Evolutionary conservation across 2,329 filamentous ascomycete genomes (phyloP).

Genomic region (Aureobasidium namibiae): DNA sequence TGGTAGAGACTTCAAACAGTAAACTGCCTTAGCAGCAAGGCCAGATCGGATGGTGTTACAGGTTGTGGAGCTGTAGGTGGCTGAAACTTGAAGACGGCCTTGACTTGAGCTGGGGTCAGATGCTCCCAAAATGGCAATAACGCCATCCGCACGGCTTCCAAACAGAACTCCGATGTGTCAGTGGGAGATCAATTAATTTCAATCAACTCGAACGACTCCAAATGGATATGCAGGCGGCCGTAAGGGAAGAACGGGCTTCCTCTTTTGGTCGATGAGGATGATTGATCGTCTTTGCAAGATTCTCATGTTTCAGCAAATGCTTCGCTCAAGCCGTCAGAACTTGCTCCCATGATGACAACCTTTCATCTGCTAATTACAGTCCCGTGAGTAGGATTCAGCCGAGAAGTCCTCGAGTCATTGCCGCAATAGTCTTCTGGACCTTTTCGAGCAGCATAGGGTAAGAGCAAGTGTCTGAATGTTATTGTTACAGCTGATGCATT

Average conservation of each 20-base stretch:
- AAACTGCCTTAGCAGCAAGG: not conserved
- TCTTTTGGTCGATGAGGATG: not conserved
- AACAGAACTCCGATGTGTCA: not conserved
- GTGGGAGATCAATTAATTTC: not conserved
- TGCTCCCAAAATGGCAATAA: not conserved
- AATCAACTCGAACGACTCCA: not conserved
- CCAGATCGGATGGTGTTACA: not conserved
- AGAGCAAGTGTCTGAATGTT: not conserved
- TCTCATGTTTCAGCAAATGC: not conserved
- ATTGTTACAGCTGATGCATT: not conserved
- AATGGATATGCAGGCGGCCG: not conserved
- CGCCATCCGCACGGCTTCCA: constrained; percentile 1
- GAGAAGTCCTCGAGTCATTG: not conserved
- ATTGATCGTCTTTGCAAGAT: not conserved
- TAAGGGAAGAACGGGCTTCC: not conserved
- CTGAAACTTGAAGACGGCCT: not conserved
- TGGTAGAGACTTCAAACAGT: not conserved
- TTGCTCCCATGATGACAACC: not conserved
- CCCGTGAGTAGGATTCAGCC: not conserved
- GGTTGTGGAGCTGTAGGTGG: not conserved
- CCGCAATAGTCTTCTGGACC: not conserved
- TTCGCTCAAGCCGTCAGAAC: not conserved
- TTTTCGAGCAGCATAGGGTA: not conserved
- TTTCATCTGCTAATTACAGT: not conserved
- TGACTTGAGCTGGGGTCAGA: not conserved